Evolutionary conservation across 768 basidiomycete species (phyloP), one percentile per base, ranked within the genome.

Genomic region (Trametes cingulata): DNA sequence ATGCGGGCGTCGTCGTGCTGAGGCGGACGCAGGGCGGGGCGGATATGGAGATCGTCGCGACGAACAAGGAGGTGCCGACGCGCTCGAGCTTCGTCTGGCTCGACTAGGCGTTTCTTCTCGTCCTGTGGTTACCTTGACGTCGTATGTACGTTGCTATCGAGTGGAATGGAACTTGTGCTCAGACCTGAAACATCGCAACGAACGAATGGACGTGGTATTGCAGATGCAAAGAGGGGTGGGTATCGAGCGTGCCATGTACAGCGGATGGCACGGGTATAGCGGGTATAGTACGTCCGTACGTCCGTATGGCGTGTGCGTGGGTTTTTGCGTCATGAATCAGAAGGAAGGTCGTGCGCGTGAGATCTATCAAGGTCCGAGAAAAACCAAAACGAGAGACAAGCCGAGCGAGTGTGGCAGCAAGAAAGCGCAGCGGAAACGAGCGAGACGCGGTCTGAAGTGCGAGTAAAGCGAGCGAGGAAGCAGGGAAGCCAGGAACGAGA

Each of bases 51-150:
- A 75, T 83, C 61, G 77, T 88, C n/a, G 85, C 79, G 5, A 74
- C 76, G 65, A 86, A 87, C 68, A 74, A 73, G n/a, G 78, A 80
- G 25, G 71, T 87, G 20, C 78, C 78, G 13, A 83, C 80, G 3
- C 76, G 82, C 46, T 76, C 81, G 27, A 72, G 76, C 45, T 85
- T 86, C 68, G 74, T 86, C 43, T 88, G 83, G 85, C 60, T 75
- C 24, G 61, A 62, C 36, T 56, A 15, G 48, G 48, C 33, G 12
- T n/a, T 7, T 1, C 27, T 33, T 15, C 27, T 5, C 29, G 29
- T 4, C 29, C 29, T 33, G 29, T 33, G 29, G 6, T 10, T 4
- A 33, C 29, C 29, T 33, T 33, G 29, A n/a, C n/a, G 29, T 33
- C 29, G 29, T 33, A 5, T 33, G 43, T 25, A 29, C 12, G 25